Conservation (phyloP, 768 basidiomycete species). For the Sporobolomyces roseus region DNA sequence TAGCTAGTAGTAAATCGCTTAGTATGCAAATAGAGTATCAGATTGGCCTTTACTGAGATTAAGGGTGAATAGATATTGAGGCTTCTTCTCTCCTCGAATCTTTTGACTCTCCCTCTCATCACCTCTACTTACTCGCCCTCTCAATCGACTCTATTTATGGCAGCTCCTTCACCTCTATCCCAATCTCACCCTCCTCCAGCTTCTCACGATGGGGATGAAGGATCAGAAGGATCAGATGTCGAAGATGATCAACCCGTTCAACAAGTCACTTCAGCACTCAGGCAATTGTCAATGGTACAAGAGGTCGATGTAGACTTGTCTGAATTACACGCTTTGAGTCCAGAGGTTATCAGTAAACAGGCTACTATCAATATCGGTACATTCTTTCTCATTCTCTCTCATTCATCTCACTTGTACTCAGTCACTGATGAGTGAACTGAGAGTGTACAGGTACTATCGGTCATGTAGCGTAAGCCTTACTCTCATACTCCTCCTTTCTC, state of each 20-base stretch:
- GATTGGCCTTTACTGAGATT: no score
- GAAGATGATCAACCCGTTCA: not conserved
- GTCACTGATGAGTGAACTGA: not conserved
- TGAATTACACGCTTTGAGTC: slow-evolving; percentile 42
- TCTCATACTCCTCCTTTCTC: not conserved
- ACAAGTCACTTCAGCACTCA: slow-evolving; percentile 3
- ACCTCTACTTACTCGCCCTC: not conserved
- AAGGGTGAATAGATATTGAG: no score
- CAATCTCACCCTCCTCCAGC: slow-evolving; percentile 30
- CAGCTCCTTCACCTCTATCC: slow-evolving; percentile 34
- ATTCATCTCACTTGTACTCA: no score
- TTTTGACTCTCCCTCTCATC: slow-evolving; percentile 1
- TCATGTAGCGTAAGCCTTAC: slow-evolving; percentile 69
- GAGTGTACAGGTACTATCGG: slow-evolving; percentile 76
- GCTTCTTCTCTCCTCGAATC: no score
- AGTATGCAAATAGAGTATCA: no score
- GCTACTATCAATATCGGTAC: slow-evolving; percentile 91
- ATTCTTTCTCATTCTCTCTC: slow-evolving; percentile 11
- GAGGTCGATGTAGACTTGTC: slow-evolving; percentile 48
- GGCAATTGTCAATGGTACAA: slow-evolving; percentile 43
- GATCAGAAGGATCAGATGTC: slow-evolving; percentile 8
- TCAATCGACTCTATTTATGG: slow-evolving; percentile 12
- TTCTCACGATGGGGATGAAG: slow-evolving; percentile 12
- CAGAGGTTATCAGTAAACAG: slow-evolving; percentile 58
- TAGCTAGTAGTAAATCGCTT: no score